Evolutionary conservation across 1,139 yeast genomes (phyloP).

Genomic region (Diutina sp.): DNA sequence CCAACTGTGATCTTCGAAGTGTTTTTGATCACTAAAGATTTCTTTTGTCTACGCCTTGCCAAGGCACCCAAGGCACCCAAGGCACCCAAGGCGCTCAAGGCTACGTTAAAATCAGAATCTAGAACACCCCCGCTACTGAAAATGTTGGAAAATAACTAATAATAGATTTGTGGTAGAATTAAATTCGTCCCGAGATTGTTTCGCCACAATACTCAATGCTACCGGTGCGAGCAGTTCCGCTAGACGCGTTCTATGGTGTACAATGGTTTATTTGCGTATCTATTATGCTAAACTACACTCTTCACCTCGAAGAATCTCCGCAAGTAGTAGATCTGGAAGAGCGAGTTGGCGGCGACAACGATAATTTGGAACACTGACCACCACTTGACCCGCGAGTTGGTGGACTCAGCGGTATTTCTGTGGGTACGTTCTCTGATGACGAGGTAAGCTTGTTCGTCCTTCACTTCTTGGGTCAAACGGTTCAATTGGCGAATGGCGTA

Average conservation of each 20-base stretch:
- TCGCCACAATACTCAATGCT: too few species aligned
- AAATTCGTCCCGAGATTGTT: too few species aligned
- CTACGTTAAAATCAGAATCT: too few species aligned
- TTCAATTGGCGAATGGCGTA: constrained; percentile 68
- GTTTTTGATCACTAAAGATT: too few species aligned
- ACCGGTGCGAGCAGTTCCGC: background rate
- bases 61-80: too few species aligned
- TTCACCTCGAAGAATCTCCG: constrained; percentile 94
- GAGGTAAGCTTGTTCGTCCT: constrained; percentile 85
- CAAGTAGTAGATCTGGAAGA: constrained; percentile 89
- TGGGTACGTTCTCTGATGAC: constrained; percentile 95
- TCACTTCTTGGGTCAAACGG: constrained; percentile 72
- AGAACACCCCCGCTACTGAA: too few species aligned
- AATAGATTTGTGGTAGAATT: too few species aligned
- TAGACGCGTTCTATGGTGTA: background rate
- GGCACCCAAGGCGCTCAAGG: too few species aligned
- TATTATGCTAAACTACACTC: constrained; percentile 44
- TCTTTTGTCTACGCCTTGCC: too few species aligned
- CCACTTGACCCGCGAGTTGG: constrained; percentile 94
- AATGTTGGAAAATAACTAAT: too few species aligned
- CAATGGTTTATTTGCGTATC: background rate
- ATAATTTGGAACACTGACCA: constrained; percentile 90
- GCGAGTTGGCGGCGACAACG: constrained; percentile 74
- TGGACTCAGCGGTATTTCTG: constrained; percentile 96
- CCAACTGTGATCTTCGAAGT: too few species aligned